Evolutionary conservation across 495 filamentous ascomycete genomes (phyloP), one percentile per base, ranked within the genome.

Genomic region (Penicillium longicatenatum): DNA sequence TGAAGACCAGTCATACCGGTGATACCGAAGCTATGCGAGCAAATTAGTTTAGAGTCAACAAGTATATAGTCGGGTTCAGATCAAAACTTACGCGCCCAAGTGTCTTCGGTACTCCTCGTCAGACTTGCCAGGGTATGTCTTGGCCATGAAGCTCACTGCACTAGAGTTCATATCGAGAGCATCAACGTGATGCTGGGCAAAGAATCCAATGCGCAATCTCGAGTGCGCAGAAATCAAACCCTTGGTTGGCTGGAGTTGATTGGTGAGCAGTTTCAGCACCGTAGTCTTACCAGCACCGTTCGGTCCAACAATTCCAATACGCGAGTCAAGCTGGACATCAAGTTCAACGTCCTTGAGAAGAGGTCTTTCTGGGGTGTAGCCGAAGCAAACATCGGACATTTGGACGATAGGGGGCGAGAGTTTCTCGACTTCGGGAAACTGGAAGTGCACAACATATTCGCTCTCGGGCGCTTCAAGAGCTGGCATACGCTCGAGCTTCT

Each of bases 271-370:
- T 68, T 97, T 97, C 58, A 99, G 79, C 14, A 97, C 87, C 0
- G 94, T 99, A 2, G 94, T 99, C 74, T 99, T 99, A 79, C 94
- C 94, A 30, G 95, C 93, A 72, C 94, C 93, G 80, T 99, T 99
- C 60, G 95, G 95, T 16, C 95, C 95, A 9, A 99, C 92, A 66
- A 99, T 99, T 63, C 95, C 94, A 65, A 98, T 98, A 37, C 94
- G 89, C 3, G 94, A 98, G 70, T 99, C 95, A 19, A 99, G 88
- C 68, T 98, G 94, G 12, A 99, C 94, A 72, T 97, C 92, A 11
- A 99, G 81, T 63, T 99, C 94, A 51, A 98, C 88, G 68, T 95
- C 85, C 50, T 72, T 81, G 21, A 99, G 85, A 26, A 99, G 84
- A 7, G 86, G 86, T 10, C 87, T 92, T 62, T 93, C 91, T 48